These are phyloP conservation scores for Apiotrichum gamsii DNA, from an alignment of 1,284 basidiomycete genomes.

Conservation along the genomic window DNA sequence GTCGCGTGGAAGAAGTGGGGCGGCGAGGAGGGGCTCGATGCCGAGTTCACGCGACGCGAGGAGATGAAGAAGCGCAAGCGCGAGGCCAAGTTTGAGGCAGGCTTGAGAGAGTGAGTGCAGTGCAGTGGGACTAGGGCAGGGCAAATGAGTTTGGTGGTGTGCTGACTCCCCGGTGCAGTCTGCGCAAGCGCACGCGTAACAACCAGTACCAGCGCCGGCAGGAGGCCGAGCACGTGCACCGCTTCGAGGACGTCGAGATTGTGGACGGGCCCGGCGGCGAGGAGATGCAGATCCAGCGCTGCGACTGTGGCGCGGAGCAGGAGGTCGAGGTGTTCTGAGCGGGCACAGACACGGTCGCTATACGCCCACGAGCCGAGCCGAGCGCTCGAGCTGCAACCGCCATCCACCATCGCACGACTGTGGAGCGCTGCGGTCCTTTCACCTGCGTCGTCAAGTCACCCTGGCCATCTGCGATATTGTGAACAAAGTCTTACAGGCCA, in stretches of 20 bases:
- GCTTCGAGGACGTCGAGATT: conserved; percentile 59
- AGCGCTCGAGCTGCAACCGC: too few species aligned
- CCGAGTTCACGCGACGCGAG: conserved; percentile 73
- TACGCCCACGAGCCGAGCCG: too few species aligned
- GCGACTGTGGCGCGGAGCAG: conserved; percentile 80
- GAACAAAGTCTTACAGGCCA: too few species aligned
- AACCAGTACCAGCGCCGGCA: conserved; percentile 80
- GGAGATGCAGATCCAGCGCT: conserved; percentile 55
- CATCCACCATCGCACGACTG: too few species aligned
- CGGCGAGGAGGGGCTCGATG: conserved; percentile 80
- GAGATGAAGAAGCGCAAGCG: conserved; percentile 84
- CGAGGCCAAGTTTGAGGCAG: conserved; percentile 86
- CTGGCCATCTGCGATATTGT: too few species aligned
- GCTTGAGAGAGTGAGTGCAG: conserved; percentile 58
- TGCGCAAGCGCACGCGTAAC: conserved; percentile 77
- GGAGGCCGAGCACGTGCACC: conserved; percentile 80
- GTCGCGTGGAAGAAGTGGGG: conserved; percentile 99
- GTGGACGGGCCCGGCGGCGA: conserved; percentile 51
- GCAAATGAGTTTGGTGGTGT: background rate
- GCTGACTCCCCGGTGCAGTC: conserved; percentile 23
- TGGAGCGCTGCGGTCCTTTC: too few species aligned
- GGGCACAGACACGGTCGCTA: too few species aligned
- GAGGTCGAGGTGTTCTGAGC: conserved; percentile 72
- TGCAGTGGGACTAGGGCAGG: background rate
- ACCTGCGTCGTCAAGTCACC: too few species aligned